Percentiles rank a stretch among this genome's conserved stretches.
Evolutionary conservation across 78 protist species (phyloP).

Genomic region (Dictyostelium intermedium): DNA sequence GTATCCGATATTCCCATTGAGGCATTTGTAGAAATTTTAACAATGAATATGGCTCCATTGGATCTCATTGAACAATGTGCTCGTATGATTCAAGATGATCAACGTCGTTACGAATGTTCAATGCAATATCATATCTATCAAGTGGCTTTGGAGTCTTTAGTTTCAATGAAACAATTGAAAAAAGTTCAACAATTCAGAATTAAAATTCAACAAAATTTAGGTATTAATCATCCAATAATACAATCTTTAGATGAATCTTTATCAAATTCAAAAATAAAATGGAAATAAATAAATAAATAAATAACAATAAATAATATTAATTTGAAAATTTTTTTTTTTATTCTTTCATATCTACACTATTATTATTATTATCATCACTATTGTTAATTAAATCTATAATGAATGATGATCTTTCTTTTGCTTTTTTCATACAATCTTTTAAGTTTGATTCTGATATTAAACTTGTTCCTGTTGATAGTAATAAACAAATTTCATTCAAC

Average conservation of each 20-base stretch:
- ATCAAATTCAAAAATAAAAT: conserved; percentile 22
- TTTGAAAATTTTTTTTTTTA: not conserved
- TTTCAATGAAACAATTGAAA: not conserved
- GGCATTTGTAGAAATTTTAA: not conserved
- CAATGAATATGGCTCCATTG: not conserved
- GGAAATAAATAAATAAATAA: not conserved
- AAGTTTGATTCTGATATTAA: conserved; percentile 5
- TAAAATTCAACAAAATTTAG: not conserved
- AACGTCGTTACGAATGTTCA: not conserved
- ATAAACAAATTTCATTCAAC: conserved; percentile 47
- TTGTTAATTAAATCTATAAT: conserved; percentile 20
- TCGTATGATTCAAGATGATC: not conserved
- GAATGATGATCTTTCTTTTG: conserved; percentile 21
- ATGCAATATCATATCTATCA: not conserved
- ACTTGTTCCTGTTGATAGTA: not conserved
- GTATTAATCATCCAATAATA: not conserved
- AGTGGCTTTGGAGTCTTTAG: not conserved
- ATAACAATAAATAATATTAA: not conserved
- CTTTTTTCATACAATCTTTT: conserved; percentile 18
- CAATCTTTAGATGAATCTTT: not conserved
- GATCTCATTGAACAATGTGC: not conserved
- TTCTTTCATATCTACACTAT: not conserved
- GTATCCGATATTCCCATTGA: not conserved
- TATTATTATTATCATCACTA: not conserved
- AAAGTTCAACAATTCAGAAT: not conserved